Percentiles rank a stretch among this genome's conserved stretches.
These are phyloP conservation scores for Chloris gayana DNA, from an alignment of 176 grass and related monocot genomes.

Conservation along the genomic window DNA sequence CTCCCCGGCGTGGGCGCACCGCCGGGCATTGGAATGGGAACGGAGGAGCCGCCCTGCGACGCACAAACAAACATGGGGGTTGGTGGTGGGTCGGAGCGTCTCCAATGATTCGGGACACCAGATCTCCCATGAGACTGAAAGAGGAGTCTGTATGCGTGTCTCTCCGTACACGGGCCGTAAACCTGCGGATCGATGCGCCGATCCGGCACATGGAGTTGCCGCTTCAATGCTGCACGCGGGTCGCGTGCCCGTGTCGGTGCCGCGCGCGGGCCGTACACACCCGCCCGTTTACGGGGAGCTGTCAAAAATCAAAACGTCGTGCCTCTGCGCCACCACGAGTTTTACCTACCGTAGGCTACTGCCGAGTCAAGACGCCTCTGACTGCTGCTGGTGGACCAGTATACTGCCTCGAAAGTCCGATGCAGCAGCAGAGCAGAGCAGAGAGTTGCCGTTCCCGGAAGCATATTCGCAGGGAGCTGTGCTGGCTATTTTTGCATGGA, in stretches of 20 bases:
- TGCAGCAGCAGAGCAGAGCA: not conserved
- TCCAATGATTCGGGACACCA: not conserved
- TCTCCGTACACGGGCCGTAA: not conserved
- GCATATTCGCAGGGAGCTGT: not conserved
- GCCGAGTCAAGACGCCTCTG: not conserved
- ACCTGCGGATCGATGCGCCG: not conserved
- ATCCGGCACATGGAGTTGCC: not conserved
- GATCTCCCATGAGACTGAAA: not conserved
- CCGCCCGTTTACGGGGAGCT: not conserved
- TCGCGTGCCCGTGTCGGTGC: constrained; percentile 25
- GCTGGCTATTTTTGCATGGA: no score
- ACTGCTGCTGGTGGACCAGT: no score
- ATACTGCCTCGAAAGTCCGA: not conserved
- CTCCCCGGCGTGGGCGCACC: no score
- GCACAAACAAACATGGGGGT: no score
- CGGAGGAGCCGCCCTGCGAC: no score
- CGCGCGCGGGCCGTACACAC: not conserved
- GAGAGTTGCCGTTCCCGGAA: no score
- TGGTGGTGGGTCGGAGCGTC: not conserved
- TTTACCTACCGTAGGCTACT: not conserved
- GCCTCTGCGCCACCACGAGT: no score
- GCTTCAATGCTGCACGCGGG: not conserved
- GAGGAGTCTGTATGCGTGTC: no score
- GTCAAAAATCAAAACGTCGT: no score
- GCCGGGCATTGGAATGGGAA: no score